Evolutionary conservation across 2,329 filamentous ascomycete genomes (phyloP), one percentile per base, ranked within the genome.

Genomic region (Fusarium mundagurra): DNA sequence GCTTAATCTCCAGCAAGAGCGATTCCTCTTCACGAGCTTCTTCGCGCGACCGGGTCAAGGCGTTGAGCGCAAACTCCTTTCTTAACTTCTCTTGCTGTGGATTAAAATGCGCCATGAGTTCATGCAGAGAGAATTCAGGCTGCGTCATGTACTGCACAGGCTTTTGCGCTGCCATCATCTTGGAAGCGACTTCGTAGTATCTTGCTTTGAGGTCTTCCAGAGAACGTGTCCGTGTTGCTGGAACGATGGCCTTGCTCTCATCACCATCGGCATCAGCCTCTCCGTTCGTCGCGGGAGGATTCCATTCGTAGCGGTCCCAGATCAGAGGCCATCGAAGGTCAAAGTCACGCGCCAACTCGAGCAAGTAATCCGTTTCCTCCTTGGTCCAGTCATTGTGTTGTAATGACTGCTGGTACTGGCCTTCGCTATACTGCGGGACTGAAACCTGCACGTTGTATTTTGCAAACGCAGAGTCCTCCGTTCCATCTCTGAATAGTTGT

Each of bases 1-100:
- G 92, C 79, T 97, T 95, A 63, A 99, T 90, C 81, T 99, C 96
- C 67, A 96, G 89, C 24, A 99, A 88, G 6, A 99, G 85, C 39
- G 94, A 92, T 77, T 97, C 93, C 83, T 99, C 96, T 82, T 99
- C 96, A 71, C 94, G 92, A 33, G 96, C 93, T 83, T 99, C 96
- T 72, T 98, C 94, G 72, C 92, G 92, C 14, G 92, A 93, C 45
- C 96, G 90, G 54, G 92, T 90, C 73, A 98, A 88, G 53, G 95
- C 90, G 57, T 92, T 91, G 72, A 93, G 89, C 8, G 95, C 96
- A 78, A 98, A 93, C 65, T 93, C 90, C 84, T 98, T 99, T 71
- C 96, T 91, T 61, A 90, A 87, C 31, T 88, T 88, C 83, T 99
- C 96, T 76, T 93, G 91, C 22, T 89, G 87, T 0, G 95, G 91